These are phyloP conservation scores for Persicaria maculosa DNA, from an alignment of 148 eudicot species.

Conservation along the genomic window DNA sequence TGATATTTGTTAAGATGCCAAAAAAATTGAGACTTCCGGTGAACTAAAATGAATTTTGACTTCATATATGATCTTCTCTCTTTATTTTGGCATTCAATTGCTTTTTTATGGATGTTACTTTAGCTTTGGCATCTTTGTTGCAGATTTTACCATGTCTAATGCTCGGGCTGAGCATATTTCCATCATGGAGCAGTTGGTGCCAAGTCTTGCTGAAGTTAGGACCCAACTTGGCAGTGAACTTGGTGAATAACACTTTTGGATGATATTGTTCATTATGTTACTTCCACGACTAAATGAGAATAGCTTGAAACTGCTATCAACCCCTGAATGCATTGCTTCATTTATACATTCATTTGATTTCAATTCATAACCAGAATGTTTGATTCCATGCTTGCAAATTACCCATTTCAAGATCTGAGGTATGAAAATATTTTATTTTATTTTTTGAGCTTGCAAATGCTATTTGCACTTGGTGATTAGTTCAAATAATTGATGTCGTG, in stretches of 20 bases:
- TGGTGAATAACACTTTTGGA: conserved; percentile 55
- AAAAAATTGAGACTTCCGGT: too few relatives aligned
- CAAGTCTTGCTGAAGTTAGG: conserved; percentile 44
- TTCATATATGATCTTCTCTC: too few relatives aligned
- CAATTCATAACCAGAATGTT: too few relatives aligned
- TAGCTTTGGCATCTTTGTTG: conserved; percentile 12
- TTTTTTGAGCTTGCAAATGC: too few relatives aligned
- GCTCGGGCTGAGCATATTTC: conserved; percentile 56
- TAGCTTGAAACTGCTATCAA: conserved; percentile 45
- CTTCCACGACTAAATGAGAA: conserved; percentile 56
- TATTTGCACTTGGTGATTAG: too few relatives aligned
- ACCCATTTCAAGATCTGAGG: too few relatives aligned
- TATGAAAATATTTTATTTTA: too few relatives aligned
- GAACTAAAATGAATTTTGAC: too few relatives aligned
- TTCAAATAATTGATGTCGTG: too few relatives aligned
- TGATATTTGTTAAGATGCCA: too few relatives aligned
- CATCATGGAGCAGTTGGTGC: conserved; percentile 47
- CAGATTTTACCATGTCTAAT: conserved; percentile 58
- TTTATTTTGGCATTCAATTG: background rate
- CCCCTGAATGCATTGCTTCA: conserved; percentile 25
- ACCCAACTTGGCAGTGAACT: conserved; percentile 23
- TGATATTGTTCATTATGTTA: conserved; percentile 62
- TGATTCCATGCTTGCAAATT: too few relatives aligned
- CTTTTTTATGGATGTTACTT: background rate
- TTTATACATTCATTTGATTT: too few relatives aligned